phyloP scores from a whole-genome alignment of 768 basidiomycete genomes.

The Coprinellus micaceus region DNA sequence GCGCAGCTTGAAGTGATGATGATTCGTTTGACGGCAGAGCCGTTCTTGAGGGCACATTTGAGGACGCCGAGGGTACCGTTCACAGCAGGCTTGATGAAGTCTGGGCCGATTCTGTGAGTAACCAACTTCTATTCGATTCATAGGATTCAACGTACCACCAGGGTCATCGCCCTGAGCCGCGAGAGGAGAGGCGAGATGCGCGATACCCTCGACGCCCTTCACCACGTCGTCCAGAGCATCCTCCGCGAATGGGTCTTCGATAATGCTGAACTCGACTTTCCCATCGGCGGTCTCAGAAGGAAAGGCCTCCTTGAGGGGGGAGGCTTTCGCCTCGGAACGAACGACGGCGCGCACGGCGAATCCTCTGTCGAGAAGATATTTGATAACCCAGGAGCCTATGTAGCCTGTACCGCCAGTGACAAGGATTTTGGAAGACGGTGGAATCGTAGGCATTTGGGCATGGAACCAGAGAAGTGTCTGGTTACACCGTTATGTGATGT shows the following conservation, averaged over 20 bases:
- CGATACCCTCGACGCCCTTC: conserved; percentile 9
- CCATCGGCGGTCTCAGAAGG: not conserved
- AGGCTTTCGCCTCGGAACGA: conserved; percentile 6
- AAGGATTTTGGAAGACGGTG: not conserved
- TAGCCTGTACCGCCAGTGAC: conserved; percentile 13
- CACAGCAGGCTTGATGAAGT: conserved; percentile 9
- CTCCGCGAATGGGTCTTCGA: conserved; percentile 6
- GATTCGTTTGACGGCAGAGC: conserved; percentile 4
- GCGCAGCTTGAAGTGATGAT: conserved; percentile 7
- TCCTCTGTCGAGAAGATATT: conserved; percentile 10
- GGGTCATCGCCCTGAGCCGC: conserved; percentile 3
- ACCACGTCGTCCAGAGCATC: conserved; percentile 9
- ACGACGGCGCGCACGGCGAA: conserved; percentile 12
- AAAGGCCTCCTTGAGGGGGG: conserved; percentile 1
- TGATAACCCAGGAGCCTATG: conserved; percentile 10
- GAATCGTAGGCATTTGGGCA: not conserved
- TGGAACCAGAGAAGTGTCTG: too few relatives aligned
- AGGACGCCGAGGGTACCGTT: conserved; percentile 8
- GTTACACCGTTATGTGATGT: too few relatives aligned
- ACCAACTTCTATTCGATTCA: not conserved
- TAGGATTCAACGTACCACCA: not conserved
- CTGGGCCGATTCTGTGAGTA: not conserved
- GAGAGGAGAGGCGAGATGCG: conserved; percentile 12
- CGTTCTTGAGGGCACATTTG: not conserved
- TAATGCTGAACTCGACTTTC: conserved; percentile 1